Base-by-base conservation (phyloP, 2,329 filamentous ascomycete genomes). In the Aureobasidium sp. region DNA sequence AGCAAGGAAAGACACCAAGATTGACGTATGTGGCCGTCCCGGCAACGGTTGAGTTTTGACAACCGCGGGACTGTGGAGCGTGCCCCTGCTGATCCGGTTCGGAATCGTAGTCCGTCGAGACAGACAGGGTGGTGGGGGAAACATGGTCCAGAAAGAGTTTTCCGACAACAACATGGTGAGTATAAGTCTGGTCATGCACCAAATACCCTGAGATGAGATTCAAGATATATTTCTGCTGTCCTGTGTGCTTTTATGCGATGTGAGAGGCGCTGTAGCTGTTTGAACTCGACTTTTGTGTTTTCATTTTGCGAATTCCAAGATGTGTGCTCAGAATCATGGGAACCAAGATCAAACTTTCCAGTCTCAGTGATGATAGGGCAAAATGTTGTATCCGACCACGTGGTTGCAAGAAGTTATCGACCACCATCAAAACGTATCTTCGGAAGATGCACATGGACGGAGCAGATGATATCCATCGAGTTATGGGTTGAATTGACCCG, bases 21-120 rank as follows among this genome's bases (percentile, higher is more conserved):
- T 40, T 55, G 51, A 55, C 51, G 51, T 55, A 55, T 40, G 51
- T 55, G 51, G 33, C 11, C 27, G 38, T 36, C 38, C 38, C n/a
- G 25, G 27, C 13, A 38, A 42, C 53, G 27, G 54, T 58, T 31
- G 36, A 42, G 33, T 40, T 55, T 9, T 58, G 54, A 58, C 54
- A 58, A 3, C 15, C 31, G 54, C 54, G 38, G 16, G 15, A n/a
- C 27, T 56, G 53, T 7, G 53, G 54, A 55, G 53, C 33, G 33
- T 53, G 50, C n/a, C n/a, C n/a, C n/a, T n/a, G n/a, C n/a, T n/a
- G 48, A 31, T 51, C 48, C 48, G 51, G 51, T 15, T n/a, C 36
- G n/a, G 27, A 29, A 47, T 45, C 6, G 2, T 45, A 29, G 33
- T 47, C 36, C 54, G 38, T 42, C 9, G 18, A 9, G 9, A n/a